These are phyloP conservation scores for Mucor irregularis DNA, from an alignment of 371 early-diverging fungal species.

Conservation along the genomic window DNA sequence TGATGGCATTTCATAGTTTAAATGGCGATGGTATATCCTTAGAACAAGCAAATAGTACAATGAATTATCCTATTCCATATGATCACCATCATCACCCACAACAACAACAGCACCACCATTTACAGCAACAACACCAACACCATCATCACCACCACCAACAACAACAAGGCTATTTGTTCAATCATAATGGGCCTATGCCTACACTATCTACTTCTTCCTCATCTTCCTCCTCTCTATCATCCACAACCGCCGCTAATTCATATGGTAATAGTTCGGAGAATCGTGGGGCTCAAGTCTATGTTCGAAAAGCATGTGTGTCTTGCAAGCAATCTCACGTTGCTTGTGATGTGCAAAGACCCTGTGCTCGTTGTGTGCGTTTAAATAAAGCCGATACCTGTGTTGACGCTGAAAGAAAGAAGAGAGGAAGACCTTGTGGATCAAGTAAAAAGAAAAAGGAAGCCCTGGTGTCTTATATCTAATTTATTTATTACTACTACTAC, in stretches of 20 bases:
- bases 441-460: slow-evolving; percentile 30
- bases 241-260: not conserved
- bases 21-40: slow-evolving; percentile 5
- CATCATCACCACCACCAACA: too few species aligned
- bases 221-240: slow-evolving; percentile 17
- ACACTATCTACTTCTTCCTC: slow-evolving; percentile 17
- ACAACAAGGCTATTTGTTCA: slow-evolving; percentile 7
- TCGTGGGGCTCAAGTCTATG: slow-evolving; percentile 32
- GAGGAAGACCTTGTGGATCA: slow-evolving; percentile 54
- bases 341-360: slow-evolving; percentile 58
- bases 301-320: slow-evolving; percentile 54
- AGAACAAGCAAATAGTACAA: slow-evolving; percentile 4
- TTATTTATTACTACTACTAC: too few species aligned
- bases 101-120: too few species aligned
- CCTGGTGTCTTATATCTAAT: not conserved
- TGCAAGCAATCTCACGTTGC: slow-evolving; percentile 61
- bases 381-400: slow-evolving; percentile 54
- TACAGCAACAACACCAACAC: too few species aligned
- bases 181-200: slow-evolving; percentile 6
- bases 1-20: slow-evolving; percentile 20
- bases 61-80: slow-evolving; percentile 19
- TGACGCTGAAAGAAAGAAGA: slow-evolving; percentile 59
- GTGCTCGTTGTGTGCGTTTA: slow-evolving; percentile 53
- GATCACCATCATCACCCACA: too few species aligned
- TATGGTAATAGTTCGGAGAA: slow-evolving; percentile 1